Conservation (phyloP, 805 yeast species). For the Middelhovenomyces tepae region DNA sequence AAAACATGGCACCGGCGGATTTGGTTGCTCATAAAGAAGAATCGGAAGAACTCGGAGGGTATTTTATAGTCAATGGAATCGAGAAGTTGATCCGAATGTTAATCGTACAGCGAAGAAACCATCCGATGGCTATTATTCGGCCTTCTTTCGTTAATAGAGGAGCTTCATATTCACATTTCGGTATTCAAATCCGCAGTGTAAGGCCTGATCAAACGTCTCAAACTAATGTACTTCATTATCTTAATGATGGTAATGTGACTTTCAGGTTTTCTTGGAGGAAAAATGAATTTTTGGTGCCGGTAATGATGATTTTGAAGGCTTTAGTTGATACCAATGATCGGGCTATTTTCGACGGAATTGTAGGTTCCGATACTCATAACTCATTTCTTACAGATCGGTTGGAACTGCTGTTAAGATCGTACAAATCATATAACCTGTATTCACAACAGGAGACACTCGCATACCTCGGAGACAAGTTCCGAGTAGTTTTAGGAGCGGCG, state of each 20-base stretch:
- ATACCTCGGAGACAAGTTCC: constrained; percentile 89
- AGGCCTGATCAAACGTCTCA: constrained; percentile 97
- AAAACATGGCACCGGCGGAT: constrained; percentile 72
- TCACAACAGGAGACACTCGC: constrained; percentile 86
- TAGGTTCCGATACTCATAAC: constrained; percentile 77
- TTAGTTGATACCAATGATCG: constrained; percentile 84
- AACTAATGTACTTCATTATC: constrained; percentile 92
- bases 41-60: constrained; percentile 93
- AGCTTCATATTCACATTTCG: constrained; percentile 74
- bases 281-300: constrained; percentile 91
- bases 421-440: constrained; percentile 69
- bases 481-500: constrained; percentile 84
- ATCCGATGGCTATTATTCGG: constrained; percentile 95
- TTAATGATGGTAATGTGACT: constrained; percentile 92
- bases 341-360: constrained; percentile 92
- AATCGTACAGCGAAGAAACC: constrained; percentile 95
- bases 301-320: constrained; percentile 84
- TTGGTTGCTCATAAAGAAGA: constrained; percentile 77
- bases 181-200: constrained; percentile 89
- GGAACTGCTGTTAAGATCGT: constrained; percentile 82
- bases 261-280: constrained; percentile 96
- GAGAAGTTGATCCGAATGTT: constrained; percentile 95
- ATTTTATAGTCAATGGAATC: constrained; percentile 91
- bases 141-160: constrained; percentile 94
- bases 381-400: constrained; percentile 97